Base-by-base conservation (phyloP, 345 rosid species). In the Hibiscus mutabilis region DNA sequence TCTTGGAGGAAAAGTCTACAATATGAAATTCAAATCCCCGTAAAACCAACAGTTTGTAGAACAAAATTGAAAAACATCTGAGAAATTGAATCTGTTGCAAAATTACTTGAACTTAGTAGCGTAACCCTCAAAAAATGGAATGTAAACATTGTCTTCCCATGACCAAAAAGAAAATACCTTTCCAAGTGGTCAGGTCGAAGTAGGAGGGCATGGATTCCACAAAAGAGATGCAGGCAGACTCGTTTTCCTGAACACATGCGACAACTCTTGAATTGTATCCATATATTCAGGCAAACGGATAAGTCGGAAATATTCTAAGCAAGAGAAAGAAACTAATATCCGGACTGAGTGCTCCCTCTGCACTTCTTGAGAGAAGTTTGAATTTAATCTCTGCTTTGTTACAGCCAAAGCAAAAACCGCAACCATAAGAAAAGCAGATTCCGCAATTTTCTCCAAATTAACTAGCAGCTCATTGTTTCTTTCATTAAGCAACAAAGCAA, bases 361-460 rank as follows among this genome's bases (percentile, higher is more conserved):
- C 74, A 76, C 76, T 77, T 86, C 92, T 71, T 62, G 56, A 40
- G 89, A 77, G 72, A 82, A 83, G 59, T 75, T 80, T 44, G 86
- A 75, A 71, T 80, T 90, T 52, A 77, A 77, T 74, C 78, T 86
- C 22, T 88, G 91, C 80, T 89, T 95, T 1, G 89, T 84, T 70
- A 90, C 98, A 66, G 91, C 81, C 70, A 86, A 75, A 66, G 97
- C 79, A 76, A 90, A 95, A 75, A 92, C 82, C 1, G 82, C 98
- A 68, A 90, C 87, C 99, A 92, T 89, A 69, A 92, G 94, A 77
- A 92, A 95, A 69, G 94, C 88, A 77, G 97, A 90, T 78, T 90
- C 97, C 0, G 96, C 91, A 76, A 92, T 84, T 81, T 89, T 90
- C 83, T 92, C 97, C 73, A 90, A 75, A 78, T 84, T 82, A 24